A percentile compares a stretch with the other conserved stretches of the same genome.
Evolutionary conservation across 169 alveolate species (phyloP).

Genomic region (Sarcocystis neurona): DNA sequence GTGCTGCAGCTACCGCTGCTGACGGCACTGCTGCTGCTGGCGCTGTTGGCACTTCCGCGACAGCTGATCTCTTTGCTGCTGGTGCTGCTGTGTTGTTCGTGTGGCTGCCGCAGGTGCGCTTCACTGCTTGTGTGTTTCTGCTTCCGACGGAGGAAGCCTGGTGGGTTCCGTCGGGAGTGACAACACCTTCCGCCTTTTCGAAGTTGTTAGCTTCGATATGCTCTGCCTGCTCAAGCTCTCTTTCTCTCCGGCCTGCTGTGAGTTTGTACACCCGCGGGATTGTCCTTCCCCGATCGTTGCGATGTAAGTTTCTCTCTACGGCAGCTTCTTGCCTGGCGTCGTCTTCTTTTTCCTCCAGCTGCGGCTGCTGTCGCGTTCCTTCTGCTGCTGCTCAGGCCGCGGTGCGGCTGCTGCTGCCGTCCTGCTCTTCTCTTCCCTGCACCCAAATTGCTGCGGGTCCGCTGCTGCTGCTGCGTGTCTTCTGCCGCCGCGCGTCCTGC

Average conservation of each 20-base stretch:
- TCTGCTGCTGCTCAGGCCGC: no score
- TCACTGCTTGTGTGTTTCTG: conserved; percentile 69
- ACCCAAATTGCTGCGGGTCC: no score
- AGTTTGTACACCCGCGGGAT: conserved; percentile 70
- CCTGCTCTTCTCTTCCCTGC: no score
- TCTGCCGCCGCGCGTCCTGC: no score
- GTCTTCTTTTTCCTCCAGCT: no score
- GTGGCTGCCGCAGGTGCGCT: conserved; percentile 42
- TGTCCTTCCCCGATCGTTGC: conserved; percentile 71
- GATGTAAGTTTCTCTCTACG: no score
- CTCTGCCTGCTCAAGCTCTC: conserved; percentile 66
- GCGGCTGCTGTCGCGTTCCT: neutral
- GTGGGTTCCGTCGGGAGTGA: conserved; percentile 83
- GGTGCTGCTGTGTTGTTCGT: neutral
- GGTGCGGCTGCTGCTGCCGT: no score
- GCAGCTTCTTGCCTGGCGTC: no score
- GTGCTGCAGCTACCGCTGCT: no score
- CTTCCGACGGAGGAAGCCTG: conserved; percentile 74
- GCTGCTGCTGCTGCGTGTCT: no score
- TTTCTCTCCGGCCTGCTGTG: conserved; percentile 77
- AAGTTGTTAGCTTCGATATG: conserved; percentile 68
- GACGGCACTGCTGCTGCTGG: neutral
- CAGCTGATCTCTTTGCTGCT: neutral
- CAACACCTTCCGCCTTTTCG: conserved; percentile 78
- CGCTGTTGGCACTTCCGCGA: no score